phyloP scores from a whole-genome alignment of 1,284 basidiomycete species.

The Acaromyces ingoldii region DNA sequence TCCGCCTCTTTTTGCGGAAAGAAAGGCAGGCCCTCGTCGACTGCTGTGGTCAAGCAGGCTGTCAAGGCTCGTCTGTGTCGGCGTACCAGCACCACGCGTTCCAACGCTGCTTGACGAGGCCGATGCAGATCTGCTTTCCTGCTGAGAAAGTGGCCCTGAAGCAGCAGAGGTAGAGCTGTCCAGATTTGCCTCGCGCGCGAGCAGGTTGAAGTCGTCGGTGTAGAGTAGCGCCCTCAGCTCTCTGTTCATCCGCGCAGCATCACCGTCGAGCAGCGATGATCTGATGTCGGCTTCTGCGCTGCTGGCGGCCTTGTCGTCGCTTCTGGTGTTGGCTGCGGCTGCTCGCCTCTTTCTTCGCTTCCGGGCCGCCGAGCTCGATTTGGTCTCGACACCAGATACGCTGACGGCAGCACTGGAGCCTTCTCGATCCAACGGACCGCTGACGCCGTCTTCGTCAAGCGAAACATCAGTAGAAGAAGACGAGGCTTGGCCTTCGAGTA shows the following conservation, averaged over 20 bases:
- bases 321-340: background rate
- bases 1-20: background rate
- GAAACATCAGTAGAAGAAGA: too few species aligned
- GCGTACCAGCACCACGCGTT: too few species aligned
- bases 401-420: too few species aligned
- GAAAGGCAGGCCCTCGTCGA: constrained; percentile 9
- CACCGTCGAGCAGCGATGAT: too few species aligned
- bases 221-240: background rate
- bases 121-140: too few species aligned
- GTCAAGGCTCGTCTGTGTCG: background rate
- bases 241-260: background rate
- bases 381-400: background rate
- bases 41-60: background rate
- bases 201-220: background rate
- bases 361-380: background rate
- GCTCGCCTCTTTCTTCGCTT: constrained; percentile 7
- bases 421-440: background rate
- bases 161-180: background rate
- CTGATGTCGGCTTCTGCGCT: too few species aligned
- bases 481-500: too few species aligned
- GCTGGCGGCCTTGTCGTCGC: too few species aligned
- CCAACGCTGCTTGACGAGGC: too few species aligned
- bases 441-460: constrained; percentile 2
- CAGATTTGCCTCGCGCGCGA: constrained; percentile 2
- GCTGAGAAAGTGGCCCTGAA: too few species aligned